Evolutionary conservation across 2,329 filamentous ascomycete genomes (phyloP), one percentile per base, ranked within the genome.

Genomic region (Fusarium sp.): DNA sequence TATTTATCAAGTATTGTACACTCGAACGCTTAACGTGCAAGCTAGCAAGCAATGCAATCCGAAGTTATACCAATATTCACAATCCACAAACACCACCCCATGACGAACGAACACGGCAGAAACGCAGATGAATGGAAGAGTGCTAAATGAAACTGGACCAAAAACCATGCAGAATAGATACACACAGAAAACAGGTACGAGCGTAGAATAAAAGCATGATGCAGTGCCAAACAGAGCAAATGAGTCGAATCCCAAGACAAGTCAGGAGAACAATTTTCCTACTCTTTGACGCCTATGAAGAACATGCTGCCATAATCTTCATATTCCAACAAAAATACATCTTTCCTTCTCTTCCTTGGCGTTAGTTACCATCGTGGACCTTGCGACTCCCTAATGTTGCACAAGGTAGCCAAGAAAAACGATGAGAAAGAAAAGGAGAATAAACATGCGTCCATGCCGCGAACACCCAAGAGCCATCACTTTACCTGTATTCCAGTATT

Each of bases 281-380:
- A 48, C 67, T 69, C 68, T 69, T 70, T 51, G 44, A 62, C 55
- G 43, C 52, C 51, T 53, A 22, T 40, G 30, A 30, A 68, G 54
- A 55, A 38, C 18, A 38, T 46, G 51, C 41, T 66, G 49, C 55
- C 67, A 54, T 49, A 65, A 49, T 65, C 41, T 58, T 56, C 55
- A 71, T 56, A 65, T 71, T 58, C 52, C 40, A 53, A 30, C 49
- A 60, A 61, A 70, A 65, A 71, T 48, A 71, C 34, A 54, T 32
- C 46, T 24, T 55, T 41, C 32, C 52, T 48, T 41, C 56, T 52
- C 40, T 44, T 64, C 52, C 57, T 47, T 43, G 44, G 41, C 52
- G 13, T 47, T 47, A 46, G 30, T 45, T n/a, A n/a, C 44, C 27
- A 22, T 30, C 13, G 11, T 25, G 24, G 44, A 53, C 34, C 25